Evolutionary conservation across 192 early-diverging fungal genomes (phyloP).

Genomic region (Coemansia sp.): DNA sequence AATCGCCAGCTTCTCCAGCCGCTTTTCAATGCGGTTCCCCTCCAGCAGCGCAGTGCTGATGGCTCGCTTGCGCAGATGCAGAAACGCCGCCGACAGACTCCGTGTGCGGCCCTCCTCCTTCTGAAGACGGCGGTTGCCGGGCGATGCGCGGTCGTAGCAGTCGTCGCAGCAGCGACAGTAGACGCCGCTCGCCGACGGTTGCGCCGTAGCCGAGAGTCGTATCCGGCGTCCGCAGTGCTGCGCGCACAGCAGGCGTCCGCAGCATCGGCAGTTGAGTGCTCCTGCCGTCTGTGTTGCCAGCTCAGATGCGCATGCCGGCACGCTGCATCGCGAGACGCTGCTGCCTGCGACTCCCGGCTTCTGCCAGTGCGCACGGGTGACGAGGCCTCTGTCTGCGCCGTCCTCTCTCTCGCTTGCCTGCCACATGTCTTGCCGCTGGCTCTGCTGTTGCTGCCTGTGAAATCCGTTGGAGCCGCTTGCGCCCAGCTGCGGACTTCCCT

Average conservation of each 20-base stretch:
- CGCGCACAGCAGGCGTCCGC: conserved; percentile 66
- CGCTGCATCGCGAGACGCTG: conserved; percentile 14
- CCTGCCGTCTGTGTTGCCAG: conserved; percentile 12
- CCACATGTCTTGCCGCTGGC: conserved; percentile 3
- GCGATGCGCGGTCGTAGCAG: conserved; percentile 56
- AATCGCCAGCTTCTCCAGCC: conserved; percentile 65
- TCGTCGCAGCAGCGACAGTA: conserved; percentile 62
- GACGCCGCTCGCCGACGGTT: conserved; percentile 59
- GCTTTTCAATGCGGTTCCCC: conserved; percentile 70
- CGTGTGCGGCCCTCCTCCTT: conserved; percentile 52
- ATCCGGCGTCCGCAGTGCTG: conserved; percentile 60
- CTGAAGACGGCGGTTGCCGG: conserved; percentile 1
- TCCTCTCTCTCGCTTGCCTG: conserved; percentile 13
- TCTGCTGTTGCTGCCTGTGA: too few species aligned
- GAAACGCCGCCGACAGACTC: conserved; percentile 57
- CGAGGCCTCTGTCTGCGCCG: conserved; percentile 25
- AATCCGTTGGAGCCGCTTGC: background rate
- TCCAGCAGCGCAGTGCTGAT: conserved; percentile 65
- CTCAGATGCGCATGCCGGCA: conserved; percentile 19
- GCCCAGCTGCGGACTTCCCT: background rate
- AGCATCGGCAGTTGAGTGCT: conserved; percentile 44
- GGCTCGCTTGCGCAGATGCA: conserved; percentile 53
- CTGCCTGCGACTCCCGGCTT: conserved; percentile 7
- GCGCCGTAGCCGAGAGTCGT: conserved; percentile 62
- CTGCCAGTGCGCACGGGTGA: conserved; percentile 42